Evolutionary conservation across 495 filamentous ascomycete genomes (phyloP).

Genomic region (Penicillium simplicissimum): DNA sequence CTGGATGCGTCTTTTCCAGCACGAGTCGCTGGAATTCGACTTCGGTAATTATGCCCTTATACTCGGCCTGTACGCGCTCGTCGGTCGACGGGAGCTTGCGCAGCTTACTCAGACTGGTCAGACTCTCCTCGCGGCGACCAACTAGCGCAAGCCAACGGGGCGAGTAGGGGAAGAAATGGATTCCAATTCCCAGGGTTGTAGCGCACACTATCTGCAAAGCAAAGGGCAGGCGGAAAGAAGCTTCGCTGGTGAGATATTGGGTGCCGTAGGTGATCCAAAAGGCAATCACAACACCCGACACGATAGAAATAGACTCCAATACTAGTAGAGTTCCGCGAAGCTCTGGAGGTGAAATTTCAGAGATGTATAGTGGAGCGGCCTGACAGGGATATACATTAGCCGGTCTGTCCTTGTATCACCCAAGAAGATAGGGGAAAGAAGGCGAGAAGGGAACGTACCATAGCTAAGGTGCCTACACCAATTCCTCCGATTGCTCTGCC

Average conservation of each 20-base stretch:
- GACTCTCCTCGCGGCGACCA: constrained; percentile 70
- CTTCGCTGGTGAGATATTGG: constrained; percentile 35
- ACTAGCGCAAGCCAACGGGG: constrained; percentile 75
- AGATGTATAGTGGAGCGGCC: constrained; percentile 71
- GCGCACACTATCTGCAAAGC: constrained; percentile 71
- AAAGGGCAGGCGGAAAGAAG: constrained; percentile 75
- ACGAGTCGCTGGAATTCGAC: constrained; percentile 14
- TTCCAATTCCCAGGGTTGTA: constrained; percentile 60
- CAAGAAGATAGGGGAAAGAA: background rate
- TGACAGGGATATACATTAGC: background rate
- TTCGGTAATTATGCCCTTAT: constrained; percentile 42
- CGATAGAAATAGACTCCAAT: constrained; percentile 73
- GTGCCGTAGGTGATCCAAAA: constrained; percentile 61
- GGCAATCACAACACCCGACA: constrained; percentile 11
- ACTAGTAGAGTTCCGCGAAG: constrained; percentile 74
- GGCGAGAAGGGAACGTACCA: constrained; percentile 21
- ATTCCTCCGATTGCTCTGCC: constrained; percentile 69
- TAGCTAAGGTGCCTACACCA: constrained; percentile 70
- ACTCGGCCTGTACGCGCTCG: constrained; percentile 40
- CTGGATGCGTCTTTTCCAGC: constrained; percentile 2
- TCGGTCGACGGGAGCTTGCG: constrained; percentile 62
- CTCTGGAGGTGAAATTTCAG: constrained; percentile 73
- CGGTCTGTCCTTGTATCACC: no score
- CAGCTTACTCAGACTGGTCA: constrained; percentile 60
- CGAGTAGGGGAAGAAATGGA: constrained; percentile 72